A percentile compares a stretch with the other conserved stretches of the same genome.
Conservation (phyloP, 1,139 yeast species). For the Suhomyces choctaworum region DNA sequence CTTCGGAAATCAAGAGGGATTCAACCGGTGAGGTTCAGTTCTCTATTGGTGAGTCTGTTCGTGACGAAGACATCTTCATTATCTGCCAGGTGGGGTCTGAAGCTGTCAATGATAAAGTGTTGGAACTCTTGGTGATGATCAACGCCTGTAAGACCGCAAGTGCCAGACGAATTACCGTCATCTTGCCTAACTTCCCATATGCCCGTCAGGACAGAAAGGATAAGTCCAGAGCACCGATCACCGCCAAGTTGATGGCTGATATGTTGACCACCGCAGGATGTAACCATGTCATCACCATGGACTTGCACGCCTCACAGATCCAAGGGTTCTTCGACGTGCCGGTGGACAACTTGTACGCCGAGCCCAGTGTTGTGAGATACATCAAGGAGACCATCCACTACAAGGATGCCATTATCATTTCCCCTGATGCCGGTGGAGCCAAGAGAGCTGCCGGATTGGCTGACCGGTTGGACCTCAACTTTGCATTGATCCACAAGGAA, state of each 20-base stretch:
- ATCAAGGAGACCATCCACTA: slow-evolving; percentile 72
- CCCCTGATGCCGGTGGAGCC: slow-evolving; percentile 99
- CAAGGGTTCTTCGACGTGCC: slow-evolving; percentile 97
- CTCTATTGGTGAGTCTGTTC: slow-evolving; percentile 87
- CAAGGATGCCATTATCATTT: slow-evolving; percentile 71
- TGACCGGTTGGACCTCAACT: slow-evolving; percentile 86
- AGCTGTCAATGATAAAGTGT: slow-evolving; percentile 80
- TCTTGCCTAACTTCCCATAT: slow-evolving; percentile 93
- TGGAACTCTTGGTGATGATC: slow-evolving; percentile 87
- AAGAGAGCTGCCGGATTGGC: slow-evolving; percentile 96
- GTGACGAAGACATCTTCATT: slow-evolving; percentile 94
- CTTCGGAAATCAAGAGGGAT: slow-evolving; percentile 64
- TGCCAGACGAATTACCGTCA: slow-evolving; percentile 93
- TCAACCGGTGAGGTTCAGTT: slow-evolving; percentile 52
- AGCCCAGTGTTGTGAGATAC: slow-evolving; percentile 88
- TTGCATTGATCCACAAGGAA: slow-evolving; percentile 96
- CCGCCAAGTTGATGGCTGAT: slow-evolving; percentile 95
- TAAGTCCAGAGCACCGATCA: slow-evolving; percentile 94
- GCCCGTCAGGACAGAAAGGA: slow-evolving; percentile 98
- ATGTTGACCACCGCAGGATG: slow-evolving; percentile 96
- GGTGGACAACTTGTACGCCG: slow-evolving; percentile 94
- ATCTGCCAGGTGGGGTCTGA: slow-evolving; percentile 88
- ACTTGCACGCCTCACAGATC: slow-evolving; percentile 94
- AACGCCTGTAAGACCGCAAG: slow-evolving; percentile 96
- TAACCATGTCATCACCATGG: slow-evolving; percentile 96